Evolutionary conservation across 2,329 filamentous ascomycete genomes (phyloP).

Genomic region (Diaporthe aspalathi): DNA sequence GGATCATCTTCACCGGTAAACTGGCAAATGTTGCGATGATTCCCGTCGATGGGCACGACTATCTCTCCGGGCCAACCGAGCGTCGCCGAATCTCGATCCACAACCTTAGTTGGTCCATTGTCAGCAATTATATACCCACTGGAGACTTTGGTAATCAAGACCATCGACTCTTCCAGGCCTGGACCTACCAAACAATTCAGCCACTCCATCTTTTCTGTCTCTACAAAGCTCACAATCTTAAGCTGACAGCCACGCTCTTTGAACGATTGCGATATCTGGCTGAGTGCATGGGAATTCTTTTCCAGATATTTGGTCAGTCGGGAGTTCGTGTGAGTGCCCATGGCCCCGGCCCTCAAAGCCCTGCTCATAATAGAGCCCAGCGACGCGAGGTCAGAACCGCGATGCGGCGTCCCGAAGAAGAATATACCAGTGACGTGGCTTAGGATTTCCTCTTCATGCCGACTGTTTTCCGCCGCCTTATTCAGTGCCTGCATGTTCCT

Average conservation of each 20-base stretch:
- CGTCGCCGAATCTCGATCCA: slow-evolving; percentile 34
- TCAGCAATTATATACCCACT: neutral
- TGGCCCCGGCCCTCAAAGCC: neutral
- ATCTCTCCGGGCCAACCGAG: neutral
- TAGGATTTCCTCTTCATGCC: slow-evolving; percentile 1
- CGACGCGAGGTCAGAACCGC: slow-evolving; percentile 17
- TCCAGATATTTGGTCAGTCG: slow-evolving; percentile 15
- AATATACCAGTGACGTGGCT: neutral
- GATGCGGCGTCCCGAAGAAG: slow-evolving; percentile 26
- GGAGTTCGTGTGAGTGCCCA: slow-evolving; percentile 27
- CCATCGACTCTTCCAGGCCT: neutral
- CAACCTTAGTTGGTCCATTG: slow-evolving; percentile 24
- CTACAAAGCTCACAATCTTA: slow-evolving; percentile 17
- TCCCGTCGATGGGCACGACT: neutral
- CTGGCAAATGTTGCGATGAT: neutral
- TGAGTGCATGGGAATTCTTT: neutral
- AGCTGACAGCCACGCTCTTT: neutral
- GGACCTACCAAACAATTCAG: slow-evolving; percentile 17
- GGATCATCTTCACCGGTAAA: neutral
- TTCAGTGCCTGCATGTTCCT: slow-evolving; percentile 2
- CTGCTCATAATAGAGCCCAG: slow-evolving; percentile 16
- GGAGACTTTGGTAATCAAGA: neutral
- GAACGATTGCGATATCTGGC: slow-evolving; percentile 19
- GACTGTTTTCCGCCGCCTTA: neutral
- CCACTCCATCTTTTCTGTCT: slow-evolving; percentile 26